Evolutionary conservation across 2,329 filamentous ascomycete genomes (phyloP), one percentile per base, ranked within the genome.

Genomic region (Chalaropsis ovoidea): DNA sequence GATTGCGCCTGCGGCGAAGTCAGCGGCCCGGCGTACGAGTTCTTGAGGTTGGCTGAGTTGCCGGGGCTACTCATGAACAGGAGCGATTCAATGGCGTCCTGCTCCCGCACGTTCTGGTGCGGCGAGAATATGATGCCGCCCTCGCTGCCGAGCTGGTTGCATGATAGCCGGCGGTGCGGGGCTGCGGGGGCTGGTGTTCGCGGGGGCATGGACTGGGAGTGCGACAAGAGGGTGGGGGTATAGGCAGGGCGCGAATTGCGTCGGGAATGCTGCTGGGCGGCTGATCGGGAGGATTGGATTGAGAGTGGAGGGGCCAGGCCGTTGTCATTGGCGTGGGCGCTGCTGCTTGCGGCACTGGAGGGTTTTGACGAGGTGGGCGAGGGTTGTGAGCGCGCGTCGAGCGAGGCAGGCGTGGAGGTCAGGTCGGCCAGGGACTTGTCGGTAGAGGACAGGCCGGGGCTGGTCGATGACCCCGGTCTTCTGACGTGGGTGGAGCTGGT

Each of bases 51-150:
- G 52, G 82, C 79, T 56, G 86, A 87, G 73, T 89, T 88, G 17
- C 86, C 86, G 0, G 88, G 88, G 68, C 86, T 89, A 71, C 88
- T 90, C 84, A 94, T 88, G 71, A 92, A 91, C 31, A 93, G 78
- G 27, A 94, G 76, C 0, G 88, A 87, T 72, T 92, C 89, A 60
- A 93, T 85, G 5, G 89, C 89, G 71, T 93, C 89, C 71, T 91
- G 88, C 72, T 94, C 89, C 63, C 88, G 82, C 8, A 82, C 77
- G 24, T 84, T 85, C 69, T 89, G 86, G 65, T 86, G 86, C 0
- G 86, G 86, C 39, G 87, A 88, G 68, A 85, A 85, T 3, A 88
- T 76, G 17, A 86, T 82, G 7, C 82, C 79, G 64, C 78, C 75
- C 19, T 76, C 73, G 0, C 78, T 76, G 24, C 76, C 78, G 2